Conservation (phyloP, 805 yeast species). For the Candida loeiensis region DNA sequence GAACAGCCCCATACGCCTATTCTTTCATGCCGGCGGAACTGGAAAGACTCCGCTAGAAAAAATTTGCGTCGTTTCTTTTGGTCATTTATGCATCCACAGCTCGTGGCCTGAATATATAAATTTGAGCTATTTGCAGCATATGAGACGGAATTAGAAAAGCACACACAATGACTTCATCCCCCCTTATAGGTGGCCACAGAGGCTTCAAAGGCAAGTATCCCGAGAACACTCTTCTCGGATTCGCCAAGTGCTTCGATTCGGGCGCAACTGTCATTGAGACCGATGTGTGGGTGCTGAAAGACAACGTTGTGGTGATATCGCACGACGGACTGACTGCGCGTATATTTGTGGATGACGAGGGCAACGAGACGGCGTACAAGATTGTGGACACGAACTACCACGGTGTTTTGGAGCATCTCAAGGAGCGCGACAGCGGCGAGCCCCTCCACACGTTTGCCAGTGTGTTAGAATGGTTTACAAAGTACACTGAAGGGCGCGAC, state of each 20-base stretch:
- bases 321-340: slow-evolving; percentile 40
- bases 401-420: slow-evolving; percentile 23
- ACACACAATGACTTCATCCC: slow-evolving; percentile 11
- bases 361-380: slow-evolving; percentile 31
- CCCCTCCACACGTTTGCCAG: slow-evolving; percentile 29
- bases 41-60: neutral
- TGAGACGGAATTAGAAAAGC: too few species aligned
- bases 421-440: slow-evolving; percentile 33
- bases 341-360: slow-evolving; percentile 32
- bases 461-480: slow-evolving; percentile 31
- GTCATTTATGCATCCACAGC: neutral
- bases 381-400: slow-evolving; percentile 31
- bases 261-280: slow-evolving; percentile 42
- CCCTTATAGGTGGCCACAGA: slow-evolving; percentile 40
- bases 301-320: slow-evolving; percentile 35
- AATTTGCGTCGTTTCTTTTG: neutral
- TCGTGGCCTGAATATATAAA: neutral
- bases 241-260: slow-evolving; percentile 31
- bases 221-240: slow-evolving; percentile 39
- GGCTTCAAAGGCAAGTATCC: slow-evolving; percentile 40
- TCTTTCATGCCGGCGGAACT: neutral
- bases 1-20: too few species aligned
- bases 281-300: slow-evolving; percentile 40
- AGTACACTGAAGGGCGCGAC: slow-evolving; percentile 18
- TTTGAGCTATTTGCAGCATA: neutral